A percentile compares a stretch with the other conserved stretches of the same genome.
These are phyloP conservation scores for Solanum hybrid DNA, from an alignment of 305 asterid genomes.

Conservation along the genomic window DNA sequence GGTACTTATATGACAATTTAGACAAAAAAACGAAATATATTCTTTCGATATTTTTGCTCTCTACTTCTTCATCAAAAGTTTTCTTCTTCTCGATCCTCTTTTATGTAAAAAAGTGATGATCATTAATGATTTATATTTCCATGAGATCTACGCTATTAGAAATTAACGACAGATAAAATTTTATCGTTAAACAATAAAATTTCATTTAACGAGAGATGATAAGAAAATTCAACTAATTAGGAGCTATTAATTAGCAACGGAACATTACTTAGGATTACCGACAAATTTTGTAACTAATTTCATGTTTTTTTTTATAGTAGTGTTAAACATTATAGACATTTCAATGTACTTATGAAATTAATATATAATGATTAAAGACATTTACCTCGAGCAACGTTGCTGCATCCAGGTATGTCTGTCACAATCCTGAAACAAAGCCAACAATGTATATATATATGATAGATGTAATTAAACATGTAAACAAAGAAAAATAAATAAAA, in stretches of 20 bases:
- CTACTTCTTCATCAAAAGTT: background rate
- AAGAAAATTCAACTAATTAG: too few relatives aligned
- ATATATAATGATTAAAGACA: background rate
- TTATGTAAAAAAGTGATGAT: background rate
- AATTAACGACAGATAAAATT: too few relatives aligned
- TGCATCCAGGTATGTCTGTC: slow-evolving; percentile 63
- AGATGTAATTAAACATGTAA: background rate
- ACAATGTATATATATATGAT: background rate
- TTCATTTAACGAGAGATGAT: too few relatives aligned
- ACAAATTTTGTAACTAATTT: background rate
- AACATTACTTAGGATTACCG: background rate
- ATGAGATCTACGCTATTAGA: background rate
- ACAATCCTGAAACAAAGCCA: slow-evolving; percentile 38
- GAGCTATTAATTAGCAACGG: background rate
- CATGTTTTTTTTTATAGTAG: background rate
- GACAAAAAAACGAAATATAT: background rate
- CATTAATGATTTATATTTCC: background rate
- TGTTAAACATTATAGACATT: background rate
- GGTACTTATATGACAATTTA: background rate
- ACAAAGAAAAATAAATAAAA: background rate
- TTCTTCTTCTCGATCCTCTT: background rate
- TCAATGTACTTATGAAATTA: background rate
- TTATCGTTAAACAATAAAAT: too few relatives aligned
- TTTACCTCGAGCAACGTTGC: slow-evolving; percentile 38
- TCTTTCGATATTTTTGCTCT: background rate